Evolutionary conservation across 495 filamentous ascomycete genomes (phyloP), one percentile per base, ranked within the genome.

Genomic region (Pyrenopolyporus hunteri): DNA sequence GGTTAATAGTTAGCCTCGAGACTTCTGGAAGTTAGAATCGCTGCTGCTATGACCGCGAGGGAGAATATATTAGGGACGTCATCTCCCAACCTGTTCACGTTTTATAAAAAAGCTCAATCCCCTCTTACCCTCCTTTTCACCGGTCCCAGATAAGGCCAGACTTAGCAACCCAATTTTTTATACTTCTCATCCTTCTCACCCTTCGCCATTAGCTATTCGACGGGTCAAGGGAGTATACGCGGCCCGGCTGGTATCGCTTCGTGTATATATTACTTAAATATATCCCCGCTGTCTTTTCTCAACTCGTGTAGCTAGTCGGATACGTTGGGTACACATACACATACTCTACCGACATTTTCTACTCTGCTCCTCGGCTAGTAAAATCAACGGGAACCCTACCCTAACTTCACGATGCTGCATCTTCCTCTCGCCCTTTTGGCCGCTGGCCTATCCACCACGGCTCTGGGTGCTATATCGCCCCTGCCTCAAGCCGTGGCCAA

Each of bases 41-140:
- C 22, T 45, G 22, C 28, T 45, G 42, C 42, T 16, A 45, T n/a
- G 2, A 10, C 6, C 23, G 1, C n/a, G 4, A 16, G 13, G n/a
- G 14, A 17, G 42, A 43, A 37, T 19, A 11, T 13, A 14, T 8
- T 2, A 28, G 22, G 22, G 23, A 45, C 45, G 44, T 44, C 11
- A 4, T 28, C 17, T 4, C 25, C 1, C 16, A 23, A 6, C 26
- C 28, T 37, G 7, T 32, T 25, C 8, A 36, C 17, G 4, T 25
- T 14, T 31, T 49, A 57, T 16, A 62, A 32, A 60, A 40, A 25
- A n/a, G n/a, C n/a, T n/a, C n/a, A n/a, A n/a, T 4, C 17, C 19
- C 17, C 31, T n/a, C 1, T 22, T 40, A 17, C 9, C 9, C 9
- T 4, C 37, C 19, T 42, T 11, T 42, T n/a, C n/a, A n/a, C n/a